A percentile compares a stretch with the other conserved stretches of the same genome.
Conservation (phyloP, 441 rosid species). For the Sinapis alba region DNA sequence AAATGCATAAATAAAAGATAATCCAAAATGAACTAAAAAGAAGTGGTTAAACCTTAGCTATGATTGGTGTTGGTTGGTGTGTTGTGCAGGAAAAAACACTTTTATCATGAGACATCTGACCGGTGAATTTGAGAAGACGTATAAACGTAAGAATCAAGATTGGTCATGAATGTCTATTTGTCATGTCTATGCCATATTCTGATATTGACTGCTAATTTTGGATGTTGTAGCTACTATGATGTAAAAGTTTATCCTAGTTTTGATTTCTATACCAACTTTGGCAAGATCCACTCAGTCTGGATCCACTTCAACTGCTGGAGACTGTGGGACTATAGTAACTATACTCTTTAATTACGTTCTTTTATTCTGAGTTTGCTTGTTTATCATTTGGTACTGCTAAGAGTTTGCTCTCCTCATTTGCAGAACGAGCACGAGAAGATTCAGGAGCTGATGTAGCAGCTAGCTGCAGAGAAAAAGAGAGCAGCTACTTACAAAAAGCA, state of each 20-base stretch:
- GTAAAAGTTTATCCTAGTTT: background rate
- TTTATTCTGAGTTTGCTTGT: conserved; percentile 15
- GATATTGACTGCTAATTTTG: background rate
- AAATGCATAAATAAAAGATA: background rate
- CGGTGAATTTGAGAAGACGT: background rate
- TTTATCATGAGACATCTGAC: background rate
- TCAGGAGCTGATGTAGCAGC: conserved; percentile 87
- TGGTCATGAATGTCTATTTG: background rate
- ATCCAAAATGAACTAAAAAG: background rate
- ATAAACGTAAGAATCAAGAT: background rate
- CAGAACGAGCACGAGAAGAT: conserved; percentile 90
- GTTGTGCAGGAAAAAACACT: background rate
- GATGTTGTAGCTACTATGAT: background rate
- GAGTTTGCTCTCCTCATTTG: conserved; percentile 2
- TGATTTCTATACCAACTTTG: background rate
- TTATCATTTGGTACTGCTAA: background rate
- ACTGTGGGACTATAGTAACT: no score
- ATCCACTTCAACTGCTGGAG: background rate
- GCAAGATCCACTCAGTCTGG: background rate
- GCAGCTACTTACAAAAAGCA: conserved; percentile 88
- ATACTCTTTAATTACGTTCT: background rate
- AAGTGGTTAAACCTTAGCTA: background rate
- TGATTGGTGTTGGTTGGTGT: background rate
- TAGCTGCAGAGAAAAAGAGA: conserved; percentile 83
- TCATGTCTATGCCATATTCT: background rate